Percentiles rank a stretch among this genome's conserved stretches.
phyloP scores from a whole-genome alignment of 2,329 filamentous ascomycete species.

The Penicillium sp. region DNA sequence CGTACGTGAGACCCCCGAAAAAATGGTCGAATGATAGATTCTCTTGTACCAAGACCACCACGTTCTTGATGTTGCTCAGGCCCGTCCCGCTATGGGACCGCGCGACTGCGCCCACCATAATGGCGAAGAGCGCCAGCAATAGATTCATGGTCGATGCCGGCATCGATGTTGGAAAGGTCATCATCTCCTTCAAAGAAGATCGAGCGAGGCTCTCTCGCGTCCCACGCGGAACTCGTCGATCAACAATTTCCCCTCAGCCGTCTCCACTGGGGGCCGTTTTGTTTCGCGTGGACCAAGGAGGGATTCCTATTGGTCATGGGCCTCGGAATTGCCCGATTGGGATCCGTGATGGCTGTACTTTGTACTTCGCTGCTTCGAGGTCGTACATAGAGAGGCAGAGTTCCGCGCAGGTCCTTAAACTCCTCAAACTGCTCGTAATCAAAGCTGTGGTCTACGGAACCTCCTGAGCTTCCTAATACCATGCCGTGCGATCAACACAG shows the following conservation, averaged over 20 bases:
- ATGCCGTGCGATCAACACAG: conserved; percentile 28
- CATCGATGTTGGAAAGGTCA: not conserved
- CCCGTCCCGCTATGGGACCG: conserved; percentile 10
- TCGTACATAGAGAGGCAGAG: too few species aligned
- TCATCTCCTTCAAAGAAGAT: not conserved
- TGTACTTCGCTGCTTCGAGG: not conserved
- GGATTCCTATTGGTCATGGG: not conserved
- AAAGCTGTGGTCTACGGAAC: conserved; percentile 28
- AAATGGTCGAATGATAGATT: conserved; percentile 49
- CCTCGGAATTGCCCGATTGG: not conserved
- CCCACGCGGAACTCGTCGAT: not conserved
- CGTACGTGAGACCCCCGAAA: conserved; percentile 46
- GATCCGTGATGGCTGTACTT: not conserved
- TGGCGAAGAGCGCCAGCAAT: conserved; percentile 9
- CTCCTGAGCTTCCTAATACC: conserved; percentile 29
- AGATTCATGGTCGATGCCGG: conserved; percentile 7
- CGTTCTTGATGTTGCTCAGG: conserved; percentile 50
- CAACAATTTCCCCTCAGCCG: not conserved
- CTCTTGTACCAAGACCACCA: conserved; percentile 53
- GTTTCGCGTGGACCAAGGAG: not conserved
- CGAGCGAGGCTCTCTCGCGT: not conserved
- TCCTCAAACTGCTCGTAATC: not conserved
- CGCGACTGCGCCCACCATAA: conserved; percentile 9
- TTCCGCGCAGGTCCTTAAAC: too few species aligned
- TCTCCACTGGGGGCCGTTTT: not conserved